These are phyloP conservation scores for Aureobasidium musti DNA, from an alignment of 2,329 filamentous ascomycete species.

Conservation along the genomic window DNA sequence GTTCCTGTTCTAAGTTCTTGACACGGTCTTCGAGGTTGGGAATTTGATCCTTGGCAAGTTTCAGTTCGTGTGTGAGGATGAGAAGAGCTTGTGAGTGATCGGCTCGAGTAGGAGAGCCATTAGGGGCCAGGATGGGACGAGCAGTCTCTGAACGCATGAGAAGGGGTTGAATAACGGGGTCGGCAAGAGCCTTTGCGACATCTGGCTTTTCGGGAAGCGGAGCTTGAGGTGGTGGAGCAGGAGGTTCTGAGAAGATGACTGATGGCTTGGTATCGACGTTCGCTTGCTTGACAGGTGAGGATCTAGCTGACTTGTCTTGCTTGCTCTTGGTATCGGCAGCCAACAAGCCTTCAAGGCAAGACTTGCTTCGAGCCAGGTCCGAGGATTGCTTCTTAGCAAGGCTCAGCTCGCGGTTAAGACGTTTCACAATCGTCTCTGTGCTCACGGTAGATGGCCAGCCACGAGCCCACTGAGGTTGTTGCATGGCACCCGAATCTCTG, in stretches of 20 bases:
- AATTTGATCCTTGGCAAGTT: constrained; percentile 80
- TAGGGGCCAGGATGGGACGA: constrained; percentile 58
- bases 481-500: constrained; percentile 54
- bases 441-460: constrained; percentile 88
- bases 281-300: constrained; percentile 55
- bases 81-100: constrained; percentile 73
- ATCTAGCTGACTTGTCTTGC: constrained; percentile 46
- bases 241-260: constrained; percentile 71
- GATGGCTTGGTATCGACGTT: constrained; percentile 76
- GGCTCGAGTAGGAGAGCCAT: constrained; percentile 60
- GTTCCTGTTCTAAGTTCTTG: constrained; percentile 74
- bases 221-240: constrained; percentile 88
- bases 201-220: constrained; percentile 93
- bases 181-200: constrained; percentile 53
- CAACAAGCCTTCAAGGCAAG: constrained; percentile 76
- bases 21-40: constrained; percentile 79
- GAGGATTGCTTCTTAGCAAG: constrained; percentile 83
- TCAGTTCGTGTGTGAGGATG: constrained; percentile 80
- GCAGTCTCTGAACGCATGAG: constrained; percentile 77
- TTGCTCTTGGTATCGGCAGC: constrained; percentile 65
- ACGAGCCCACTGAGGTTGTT: constrained; percentile 70
- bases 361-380: constrained; percentile 78
- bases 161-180: constrained; percentile 57
- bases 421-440: constrained; percentile 92
- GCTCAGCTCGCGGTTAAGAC: constrained; percentile 82